phyloP scores from a whole-genome alignment of 192 early-diverging fungal species.

The Rhizoclosmatium sp. region DNA sequence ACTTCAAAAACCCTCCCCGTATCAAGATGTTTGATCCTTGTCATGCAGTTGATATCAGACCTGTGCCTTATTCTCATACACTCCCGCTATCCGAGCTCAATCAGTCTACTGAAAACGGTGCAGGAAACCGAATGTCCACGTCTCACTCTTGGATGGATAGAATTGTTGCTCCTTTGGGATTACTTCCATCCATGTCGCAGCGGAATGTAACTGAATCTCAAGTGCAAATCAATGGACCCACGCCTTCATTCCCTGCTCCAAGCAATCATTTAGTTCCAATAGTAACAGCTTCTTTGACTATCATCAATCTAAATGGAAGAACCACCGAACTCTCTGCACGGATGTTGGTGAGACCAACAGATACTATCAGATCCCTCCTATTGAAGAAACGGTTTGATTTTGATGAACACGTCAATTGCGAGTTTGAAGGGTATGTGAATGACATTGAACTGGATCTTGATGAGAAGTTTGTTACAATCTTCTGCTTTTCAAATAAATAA shows the following conservation, averaged over 20 bases:
- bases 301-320: too few relatives aligned
- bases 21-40: neutral
- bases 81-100: neutral
- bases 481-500: neutral
- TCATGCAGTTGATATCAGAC: neutral
- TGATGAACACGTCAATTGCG: too few relatives aligned
- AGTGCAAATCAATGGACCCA: neutral
- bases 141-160: neutral
- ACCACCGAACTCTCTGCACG: too few relatives aligned
- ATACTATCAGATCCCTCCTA: too few relatives aligned
- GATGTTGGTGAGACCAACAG: too few relatives aligned
- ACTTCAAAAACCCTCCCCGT: neutral
- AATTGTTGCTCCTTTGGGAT: neutral
- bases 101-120: neutral
- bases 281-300: too few relatives aligned
- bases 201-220: neutral
- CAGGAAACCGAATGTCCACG: neutral
- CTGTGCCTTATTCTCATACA: neutral
- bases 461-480: too few relatives aligned
- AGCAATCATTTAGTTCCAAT: too few relatives aligned
- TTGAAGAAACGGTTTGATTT: too few relatives aligned
- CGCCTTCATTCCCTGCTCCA: too few relatives aligned
- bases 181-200: neutral
- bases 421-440: too few relatives aligned
- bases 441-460: too few relatives aligned